These are phyloP conservation scores for Citrus sp. DNA, from an alignment of 345 rosid species.

Conservation along the genomic window DNA sequence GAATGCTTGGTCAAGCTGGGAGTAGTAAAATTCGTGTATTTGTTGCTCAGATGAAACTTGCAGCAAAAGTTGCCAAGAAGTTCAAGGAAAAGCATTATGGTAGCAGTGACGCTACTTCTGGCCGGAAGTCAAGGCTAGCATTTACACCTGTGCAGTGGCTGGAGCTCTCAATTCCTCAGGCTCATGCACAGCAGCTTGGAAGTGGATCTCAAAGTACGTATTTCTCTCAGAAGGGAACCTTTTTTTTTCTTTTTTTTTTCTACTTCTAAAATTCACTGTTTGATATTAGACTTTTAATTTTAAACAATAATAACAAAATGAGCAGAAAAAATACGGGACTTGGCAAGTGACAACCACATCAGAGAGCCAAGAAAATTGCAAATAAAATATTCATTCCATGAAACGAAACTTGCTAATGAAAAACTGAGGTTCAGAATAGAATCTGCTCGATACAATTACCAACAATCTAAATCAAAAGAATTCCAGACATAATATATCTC, in stretches of 20 bases:
- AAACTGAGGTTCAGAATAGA: neutral
- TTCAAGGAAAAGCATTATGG: slow-evolving; percentile 76
- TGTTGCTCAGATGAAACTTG: slow-evolving; percentile 76
- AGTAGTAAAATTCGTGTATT: slow-evolving; percentile 66
- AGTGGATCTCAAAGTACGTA: slow-evolving; percentile 91
- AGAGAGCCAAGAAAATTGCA: neutral
- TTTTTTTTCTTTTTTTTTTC: too few species aligned
- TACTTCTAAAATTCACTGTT: too few species aligned
- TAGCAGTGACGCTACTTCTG: slow-evolving; percentile 87
- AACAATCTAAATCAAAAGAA: slow-evolving; percentile 3
- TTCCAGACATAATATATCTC: neutral
- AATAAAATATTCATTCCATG: neutral
- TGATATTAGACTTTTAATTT: too few species aligned
- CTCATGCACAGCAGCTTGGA: slow-evolving; percentile 69
- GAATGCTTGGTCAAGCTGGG: slow-evolving; percentile 67
- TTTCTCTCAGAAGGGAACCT: slow-evolving; percentile 37
- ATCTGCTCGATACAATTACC: neutral
- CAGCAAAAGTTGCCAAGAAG: slow-evolving; percentile 91
- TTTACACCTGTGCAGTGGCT: slow-evolving; percentile 97
- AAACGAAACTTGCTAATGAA: neutral
- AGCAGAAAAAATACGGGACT: too few species aligned
- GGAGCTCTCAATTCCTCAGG: slow-evolving; percentile 84
- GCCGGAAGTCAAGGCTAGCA: slow-evolving; percentile 84
- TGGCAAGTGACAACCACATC: neutral
- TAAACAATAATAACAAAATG: too few species aligned